These are phyloP conservation scores for Spizellomyces sp. DNA, from an alignment of 192 early-diverging fungal species.

Conservation along the genomic window DNA sequence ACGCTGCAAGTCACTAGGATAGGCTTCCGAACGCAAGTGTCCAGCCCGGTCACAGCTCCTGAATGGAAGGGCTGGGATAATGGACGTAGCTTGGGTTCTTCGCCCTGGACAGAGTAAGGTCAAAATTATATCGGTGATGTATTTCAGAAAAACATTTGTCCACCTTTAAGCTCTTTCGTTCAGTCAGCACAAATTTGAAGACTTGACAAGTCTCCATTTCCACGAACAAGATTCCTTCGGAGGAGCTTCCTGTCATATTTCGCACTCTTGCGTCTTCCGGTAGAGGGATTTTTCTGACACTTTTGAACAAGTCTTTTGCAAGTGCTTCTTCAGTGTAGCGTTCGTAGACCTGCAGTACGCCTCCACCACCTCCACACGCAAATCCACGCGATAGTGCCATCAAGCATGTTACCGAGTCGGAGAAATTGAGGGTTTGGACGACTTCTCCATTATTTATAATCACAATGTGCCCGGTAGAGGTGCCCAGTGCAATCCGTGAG, in stretches of 20 bases:
- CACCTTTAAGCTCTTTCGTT: slow-evolving; percentile 19
- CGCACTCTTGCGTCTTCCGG: slow-evolving; percentile 28
- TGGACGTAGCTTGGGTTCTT: slow-evolving; percentile 40
- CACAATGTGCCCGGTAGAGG: slow-evolving; percentile 32
- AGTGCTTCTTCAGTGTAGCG: slow-evolving; percentile 13
- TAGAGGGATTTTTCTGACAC: slow-evolving; percentile 18
- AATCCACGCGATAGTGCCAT: slow-evolving; percentile 37
- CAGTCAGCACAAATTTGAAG: slow-evolving; percentile 28
- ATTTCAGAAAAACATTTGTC: neutral
- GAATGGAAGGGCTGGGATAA: slow-evolving; percentile 50
- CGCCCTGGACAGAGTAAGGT: slow-evolving; percentile 23
- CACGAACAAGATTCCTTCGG: slow-evolving; percentile 44
- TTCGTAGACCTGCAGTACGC: slow-evolving; percentile 38
- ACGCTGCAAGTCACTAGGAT: slow-evolving; percentile 50
- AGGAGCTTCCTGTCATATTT: slow-evolving; percentile 44
- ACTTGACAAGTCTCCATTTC: slow-evolving; percentile 36
- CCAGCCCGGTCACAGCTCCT: slow-evolving; percentile 50
- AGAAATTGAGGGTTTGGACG: slow-evolving; percentile 12
- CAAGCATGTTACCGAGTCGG: neutral
- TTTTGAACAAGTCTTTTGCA: slow-evolving; percentile 25
- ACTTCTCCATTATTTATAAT: slow-evolving; percentile 24
- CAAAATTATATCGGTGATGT: neutral
- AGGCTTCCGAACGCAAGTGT: slow-evolving; percentile 57
- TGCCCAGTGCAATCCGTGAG: slow-evolving; percentile 43
- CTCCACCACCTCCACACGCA: slow-evolving; percentile 36